These are phyloP conservation scores for Kokia cookei DNA, from an alignment of 441 rosid genomes.

Conservation along the genomic window DNA sequence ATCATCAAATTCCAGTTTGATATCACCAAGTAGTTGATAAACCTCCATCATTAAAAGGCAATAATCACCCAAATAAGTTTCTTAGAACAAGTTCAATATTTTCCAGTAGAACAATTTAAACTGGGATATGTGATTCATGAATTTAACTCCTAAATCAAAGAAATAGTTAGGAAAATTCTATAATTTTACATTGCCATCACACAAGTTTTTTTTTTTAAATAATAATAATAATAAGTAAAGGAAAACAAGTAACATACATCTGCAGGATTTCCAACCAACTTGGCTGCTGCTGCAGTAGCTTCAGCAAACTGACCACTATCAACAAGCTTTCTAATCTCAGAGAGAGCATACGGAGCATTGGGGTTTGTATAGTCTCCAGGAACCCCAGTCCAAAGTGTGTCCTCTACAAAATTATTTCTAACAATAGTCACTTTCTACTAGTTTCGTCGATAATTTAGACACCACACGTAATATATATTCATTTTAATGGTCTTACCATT, in stretches of 20 bases:
- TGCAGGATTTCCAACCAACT: constrained; percentile 52
- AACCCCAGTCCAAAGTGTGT: constrained; percentile 83
- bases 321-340: constrained; percentile 68
- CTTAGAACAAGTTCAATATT: not conserved
- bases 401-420: constrained; percentile 50
- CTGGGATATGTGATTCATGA: not conserved
- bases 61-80: not conserved
- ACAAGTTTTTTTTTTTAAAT: not conserved
- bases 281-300: constrained; percentile 67
- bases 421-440: not conserved
- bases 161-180: not conserved
- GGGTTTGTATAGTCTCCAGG: constrained; percentile 70
- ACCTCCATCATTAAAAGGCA: constrained; percentile 42
- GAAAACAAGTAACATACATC: constrained; percentile 37
- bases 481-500: not conserved
- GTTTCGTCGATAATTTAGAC: not conserved
- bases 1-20: constrained; percentile 66
- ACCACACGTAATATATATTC: too few relatives aligned
- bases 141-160: not conserved
- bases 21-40: constrained; percentile 85
- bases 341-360: constrained; percentile 53
- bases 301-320: constrained; percentile 48
- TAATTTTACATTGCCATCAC: not conserved
- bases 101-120: not conserved
- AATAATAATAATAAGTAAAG: not conserved